A percentile compares a stretch with the other conserved stretches of the same genome.
Conservation (phyloP, 2,329 filamentous ascomycete species). For the Harringtonia lauricola region DNA sequence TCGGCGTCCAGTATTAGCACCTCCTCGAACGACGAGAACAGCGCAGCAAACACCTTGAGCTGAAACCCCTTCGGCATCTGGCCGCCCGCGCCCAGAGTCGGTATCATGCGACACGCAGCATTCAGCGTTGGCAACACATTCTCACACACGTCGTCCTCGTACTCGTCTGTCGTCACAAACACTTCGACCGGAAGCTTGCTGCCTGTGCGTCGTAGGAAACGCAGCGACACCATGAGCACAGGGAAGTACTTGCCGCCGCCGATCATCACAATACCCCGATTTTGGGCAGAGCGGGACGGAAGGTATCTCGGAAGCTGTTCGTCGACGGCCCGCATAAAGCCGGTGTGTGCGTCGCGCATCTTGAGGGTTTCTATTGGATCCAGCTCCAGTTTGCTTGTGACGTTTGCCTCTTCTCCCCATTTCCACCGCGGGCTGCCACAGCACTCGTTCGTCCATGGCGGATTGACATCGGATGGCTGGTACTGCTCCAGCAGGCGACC, state of each 20-base stretch:
- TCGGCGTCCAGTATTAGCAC: slow-evolving; percentile 49
- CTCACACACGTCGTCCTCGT: slow-evolving; percentile 20
- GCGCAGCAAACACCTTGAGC: slow-evolving; percentile 43
- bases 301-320: neutral
- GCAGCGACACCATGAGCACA: slow-evolving; percentile 34
- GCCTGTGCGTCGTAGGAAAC: slow-evolving; percentile 38
- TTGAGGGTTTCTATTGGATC: neutral
- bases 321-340: neutral
- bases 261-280: slow-evolving; percentile 37
- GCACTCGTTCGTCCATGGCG: slow-evolving; percentile 2
- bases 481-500: neutral
- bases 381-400: slow-evolving; percentile 1
- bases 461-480: neutral
- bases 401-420: slow-evolving; percentile 4
- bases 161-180: slow-evolving; percentile 21
- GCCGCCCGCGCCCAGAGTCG: slow-evolving; percentile 12
- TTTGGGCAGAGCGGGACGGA: slow-evolving; percentile 5
- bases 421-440: slow-evolving; percentile 4
- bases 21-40: slow-evolving; percentile 49
- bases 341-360: slow-evolving; percentile 6
- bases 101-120: slow-evolving; percentile 21
- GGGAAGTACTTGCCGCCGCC: slow-evolving; percentile 37
- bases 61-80: slow-evolving; percentile 31
- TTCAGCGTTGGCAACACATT: slow-evolving; percentile 17
- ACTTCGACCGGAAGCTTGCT: slow-evolving; percentile 35